Evolutionary conservation across 2,329 filamentous ascomycete genomes (phyloP).

Genomic region (Exophiala mesophila): DNA sequence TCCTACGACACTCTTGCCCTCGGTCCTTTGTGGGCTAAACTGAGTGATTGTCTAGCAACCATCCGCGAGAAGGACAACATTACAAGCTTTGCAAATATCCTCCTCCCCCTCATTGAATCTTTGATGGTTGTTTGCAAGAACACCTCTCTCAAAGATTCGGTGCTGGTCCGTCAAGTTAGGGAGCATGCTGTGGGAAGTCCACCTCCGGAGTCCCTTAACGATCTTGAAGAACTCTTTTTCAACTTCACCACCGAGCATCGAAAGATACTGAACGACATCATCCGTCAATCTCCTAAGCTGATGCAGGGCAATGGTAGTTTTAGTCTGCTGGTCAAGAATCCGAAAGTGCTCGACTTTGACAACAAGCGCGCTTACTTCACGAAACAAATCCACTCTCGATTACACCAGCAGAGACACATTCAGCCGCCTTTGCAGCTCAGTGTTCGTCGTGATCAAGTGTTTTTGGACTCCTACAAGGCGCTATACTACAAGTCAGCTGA

Average conservation of each 20-base stretch:
- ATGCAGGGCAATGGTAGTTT: conserved; percentile 87
- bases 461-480: conserved; percentile 97
- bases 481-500: conserved; percentile 94
- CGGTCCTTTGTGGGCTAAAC: conserved; percentile 81
- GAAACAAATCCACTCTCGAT: conserved; percentile 77
- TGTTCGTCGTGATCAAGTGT: conserved; percentile 89
- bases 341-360: conserved; percentile 97
- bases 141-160: conserved; percentile 69
- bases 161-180: conserved; percentile 49
- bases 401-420: conserved; percentile 64
- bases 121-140: conserved; percentile 99
- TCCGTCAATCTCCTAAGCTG: conserved; percentile 91
- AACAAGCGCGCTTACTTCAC: conserved; percentile 99
- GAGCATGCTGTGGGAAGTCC: conserved; percentile 72
- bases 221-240: conserved; percentile 88
- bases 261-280: conserved; percentile 95
- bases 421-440: conserved; percentile 77
- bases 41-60: conserved; percentile 80
- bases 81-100: conserved; percentile 93
- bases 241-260: conserved; percentile 96
- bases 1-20: conserved; percentile 91
- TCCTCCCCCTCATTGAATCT: conserved; percentile 89
- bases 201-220: conserved; percentile 46
- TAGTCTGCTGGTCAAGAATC: conserved; percentile 92
- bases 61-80: conserved; percentile 92